phyloP scores from a whole-genome alignment of 2,329 filamentous ascomycete species.

The Alternaria sp. region DNA sequence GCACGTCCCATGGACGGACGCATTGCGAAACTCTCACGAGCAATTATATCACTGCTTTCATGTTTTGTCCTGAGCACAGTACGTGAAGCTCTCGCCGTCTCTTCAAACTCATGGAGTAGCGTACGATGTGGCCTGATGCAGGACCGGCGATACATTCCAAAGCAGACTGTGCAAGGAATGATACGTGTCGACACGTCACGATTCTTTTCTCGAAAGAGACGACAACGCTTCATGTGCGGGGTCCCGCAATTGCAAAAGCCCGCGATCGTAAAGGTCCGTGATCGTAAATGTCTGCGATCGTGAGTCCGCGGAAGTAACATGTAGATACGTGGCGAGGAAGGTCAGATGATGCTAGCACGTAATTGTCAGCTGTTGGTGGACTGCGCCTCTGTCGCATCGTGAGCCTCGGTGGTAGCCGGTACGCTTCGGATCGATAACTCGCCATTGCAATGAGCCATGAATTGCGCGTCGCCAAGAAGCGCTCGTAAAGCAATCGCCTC shows the following conservation, averaged over 20 bases:
- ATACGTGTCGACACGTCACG: constrained; percentile 1
- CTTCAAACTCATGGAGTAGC: neutral
- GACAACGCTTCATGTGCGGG: neutral
- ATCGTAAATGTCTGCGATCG: neutral
- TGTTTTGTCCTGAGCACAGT: neutral
- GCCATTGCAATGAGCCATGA: neutral
- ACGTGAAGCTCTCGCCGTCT: neutral
- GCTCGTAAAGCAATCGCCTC: neutral
- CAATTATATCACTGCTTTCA: neutral
- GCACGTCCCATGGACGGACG: neutral
- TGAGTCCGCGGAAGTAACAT: neutral
- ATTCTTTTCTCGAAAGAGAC: neutral
- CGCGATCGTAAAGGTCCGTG: neutral
- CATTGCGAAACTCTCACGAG: neutral
- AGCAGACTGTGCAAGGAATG: neutral
- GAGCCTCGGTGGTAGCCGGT: constrained; percentile 6
- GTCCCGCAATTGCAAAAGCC: neutral
- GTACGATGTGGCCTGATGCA: neutral
- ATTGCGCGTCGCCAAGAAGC: constrained; percentile 8
- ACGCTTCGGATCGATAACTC: neutral
- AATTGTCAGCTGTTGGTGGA: constrained; percentile 6
- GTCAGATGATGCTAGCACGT: constrained; percentile 1
- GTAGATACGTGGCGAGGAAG: constrained; percentile 2
- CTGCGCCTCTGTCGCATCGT: constrained; percentile 29
- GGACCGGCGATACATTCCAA: neutral